These are phyloP conservation scores for Fraxinus anomala DNA, from an alignment of 257 asterid species.

Conservation along the genomic window DNA sequence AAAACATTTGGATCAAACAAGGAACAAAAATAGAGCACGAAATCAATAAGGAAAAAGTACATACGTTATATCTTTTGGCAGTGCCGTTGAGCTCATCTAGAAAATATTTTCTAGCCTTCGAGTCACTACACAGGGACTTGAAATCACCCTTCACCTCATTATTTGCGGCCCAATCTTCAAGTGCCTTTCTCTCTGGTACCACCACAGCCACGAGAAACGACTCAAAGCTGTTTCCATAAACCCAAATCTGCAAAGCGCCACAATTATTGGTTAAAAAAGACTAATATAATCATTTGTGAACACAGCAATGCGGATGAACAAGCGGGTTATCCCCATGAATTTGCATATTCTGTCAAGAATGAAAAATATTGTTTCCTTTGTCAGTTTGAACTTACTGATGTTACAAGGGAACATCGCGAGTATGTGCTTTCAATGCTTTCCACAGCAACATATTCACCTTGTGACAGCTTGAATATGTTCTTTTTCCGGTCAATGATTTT, in stretches of 20 bases:
- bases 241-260: constrained; percentile 64
- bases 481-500: constrained; percentile 89
- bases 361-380: neutral
- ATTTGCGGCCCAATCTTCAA: constrained; percentile 76
- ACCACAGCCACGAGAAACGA: constrained; percentile 89
- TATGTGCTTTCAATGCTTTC: constrained; percentile 78
- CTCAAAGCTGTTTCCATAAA: constrained; percentile 87
- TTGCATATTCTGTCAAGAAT: neutral
- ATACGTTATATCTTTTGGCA: constrained; percentile 65
- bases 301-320: neutral
- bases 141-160: constrained; percentile 65
- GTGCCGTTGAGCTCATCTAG: constrained; percentile 74
- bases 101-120: constrained; percentile 59
- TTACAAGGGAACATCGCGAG: constrained; percentile 71
- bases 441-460: constrained; percentile 94
- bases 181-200: constrained; percentile 74
- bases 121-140: constrained; percentile 52
- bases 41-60: constrained; percentile 19
- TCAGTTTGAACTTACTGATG: constrained; percentile 51
- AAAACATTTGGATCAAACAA: neutral
- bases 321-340: neutral
- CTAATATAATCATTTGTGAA: neutral
- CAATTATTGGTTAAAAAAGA: neutral
- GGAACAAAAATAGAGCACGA: neutral
- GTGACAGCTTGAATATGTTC: constrained; percentile 93